Evolutionary conservation across 768 basidiomycete genomes (phyloP), one percentile per base, ranked within the genome.

Genomic region (Leccinellum luteum): DNA sequence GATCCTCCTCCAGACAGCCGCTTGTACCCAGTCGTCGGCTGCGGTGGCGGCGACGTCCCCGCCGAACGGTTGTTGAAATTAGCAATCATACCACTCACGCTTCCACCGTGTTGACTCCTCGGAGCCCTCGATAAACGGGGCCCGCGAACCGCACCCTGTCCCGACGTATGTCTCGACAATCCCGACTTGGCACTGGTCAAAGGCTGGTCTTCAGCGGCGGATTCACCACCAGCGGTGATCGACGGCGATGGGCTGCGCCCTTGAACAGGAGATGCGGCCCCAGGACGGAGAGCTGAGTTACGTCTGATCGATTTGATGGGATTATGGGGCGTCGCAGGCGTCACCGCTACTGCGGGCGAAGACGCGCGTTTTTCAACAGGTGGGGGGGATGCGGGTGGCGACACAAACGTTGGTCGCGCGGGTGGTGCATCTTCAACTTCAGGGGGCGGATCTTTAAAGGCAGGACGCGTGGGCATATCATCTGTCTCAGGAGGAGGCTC

Each of bases 381-480:
- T 9, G 63, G 67, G 41, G 72, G 72, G 8, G 70, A 72, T 48
- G 62, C 31, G 27, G 63, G 63, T 41, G 64, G 60, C 28, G 60
- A 55, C 60, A 66, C 52, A 62, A 63, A 63, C n/a, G 50, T 48
- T 32, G 62, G 60, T 17, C 62, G 65, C 6, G 32, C 34, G 55
- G 38, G 67, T 48, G 44, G 52, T 23, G 30, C 66, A 41, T 82
- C 78, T 52, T 84, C 82, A 25, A 71, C 61, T 71, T 87, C 87
- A 4, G 83, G 83, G 25, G 83, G 81, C 8, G 86, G 87, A 54
- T 85, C 85, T 64, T 78, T 87, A 71, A 87, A 89, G 0, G 69
- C 56, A 6, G 85, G 86, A 32, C 75, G 75, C 4, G 70, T 60
- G 17, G 74, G 69, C 12, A 55, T 25, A 51, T 67, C 68, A 14